Evolutionary conservation across 371 early-diverging fungal genomes (phyloP).

Genomic region (Phascolomyces articulosus): DNA sequence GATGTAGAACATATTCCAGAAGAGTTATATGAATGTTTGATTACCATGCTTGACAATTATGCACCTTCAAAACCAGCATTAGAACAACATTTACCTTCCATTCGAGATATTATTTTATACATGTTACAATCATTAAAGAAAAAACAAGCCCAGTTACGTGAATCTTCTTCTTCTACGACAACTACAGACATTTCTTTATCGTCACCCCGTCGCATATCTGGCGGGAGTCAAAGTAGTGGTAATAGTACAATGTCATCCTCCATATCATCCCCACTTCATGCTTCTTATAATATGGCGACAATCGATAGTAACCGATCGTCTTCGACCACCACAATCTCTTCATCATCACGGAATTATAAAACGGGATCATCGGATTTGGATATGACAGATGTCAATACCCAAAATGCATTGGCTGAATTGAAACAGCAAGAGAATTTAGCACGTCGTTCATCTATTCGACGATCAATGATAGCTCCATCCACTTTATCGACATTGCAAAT

Average conservation of each 20-base stretch:
- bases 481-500: too few relatives aligned
- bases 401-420: slow-evolving; percentile 29
- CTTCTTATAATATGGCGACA: not conserved
- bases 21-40: slow-evolving; percentile 48
- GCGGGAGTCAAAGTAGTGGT: not conserved
- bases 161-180: too few relatives aligned
- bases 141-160: slow-evolving; percentile 53
- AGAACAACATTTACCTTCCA: slow-evolving; percentile 57
- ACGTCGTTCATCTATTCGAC: slow-evolving; percentile 7
- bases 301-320: not conserved
- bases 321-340: too few relatives aligned
- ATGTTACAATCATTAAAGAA: slow-evolving; percentile 56
- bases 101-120: slow-evolving; percentile 57
- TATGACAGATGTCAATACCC: slow-evolving; percentile 32
- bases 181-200: not conserved
- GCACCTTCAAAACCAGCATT: slow-evolving; percentile 50
- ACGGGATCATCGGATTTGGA: slow-evolving; percentile 24
- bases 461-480: not conserved
- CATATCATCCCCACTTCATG: not conserved
- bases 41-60: slow-evolving; percentile 40
- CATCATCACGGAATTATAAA: not conserved
- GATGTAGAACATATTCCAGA: slow-evolving; percentile 56
- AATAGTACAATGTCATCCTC: not conserved
- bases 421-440: slow-evolving; percentile 19
- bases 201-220: slow-evolving; percentile 7